Base-by-base conservation (phyloP, 345 rosid genomes). In the Clarkia xantiana region DNA sequence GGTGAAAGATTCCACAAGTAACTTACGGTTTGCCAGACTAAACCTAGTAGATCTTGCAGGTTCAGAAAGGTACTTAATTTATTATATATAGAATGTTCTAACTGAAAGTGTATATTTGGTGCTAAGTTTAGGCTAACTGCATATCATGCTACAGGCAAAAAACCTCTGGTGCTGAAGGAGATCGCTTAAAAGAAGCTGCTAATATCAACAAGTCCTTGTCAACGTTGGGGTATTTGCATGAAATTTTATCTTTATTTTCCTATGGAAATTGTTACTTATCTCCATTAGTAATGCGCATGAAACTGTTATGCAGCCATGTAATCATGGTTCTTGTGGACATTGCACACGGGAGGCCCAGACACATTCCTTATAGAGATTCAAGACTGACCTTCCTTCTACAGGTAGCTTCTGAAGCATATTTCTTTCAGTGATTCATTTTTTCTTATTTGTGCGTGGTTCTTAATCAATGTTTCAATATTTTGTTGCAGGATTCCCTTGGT, bases 121-220 rank as follows among this genome's bases (percentile, higher is more conserved):
- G 44, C 42, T 8, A 17, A 14, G 9, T 51, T 40, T 15, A 14
- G 58, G 42, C 23, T 22, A 25, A 18, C 52, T 11, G 16, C 46
- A 40, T 50, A 55, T 65, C 40, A 47, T 50, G 56, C 50, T 55
- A 61, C 60, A 90, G 97, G 81, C 96, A 86, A 64, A 90, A 90
- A 70, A 79, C 80, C 61, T 90, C 98, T 50, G 98, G 98, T 52
- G 96, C 96, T 60, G 98, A 90, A 60, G 98, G 98, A 48, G 96
- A 90, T 44, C 96, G 98, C 49, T 60, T 90, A 44, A 90, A 86
- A 62, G 98, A 90, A 83, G 98, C 98, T 52, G 96, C 96, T 58
- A 90, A 61, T 57, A 90, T 90, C 67, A 90, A 90, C 70, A 90
- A 86, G 73, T 86, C 98, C 50, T 57, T 90, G 55, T 90, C 98